Base-by-base conservation (phyloP, 2,329 filamentous ascomycete species). In the Stachybotrys elegans region DNA sequence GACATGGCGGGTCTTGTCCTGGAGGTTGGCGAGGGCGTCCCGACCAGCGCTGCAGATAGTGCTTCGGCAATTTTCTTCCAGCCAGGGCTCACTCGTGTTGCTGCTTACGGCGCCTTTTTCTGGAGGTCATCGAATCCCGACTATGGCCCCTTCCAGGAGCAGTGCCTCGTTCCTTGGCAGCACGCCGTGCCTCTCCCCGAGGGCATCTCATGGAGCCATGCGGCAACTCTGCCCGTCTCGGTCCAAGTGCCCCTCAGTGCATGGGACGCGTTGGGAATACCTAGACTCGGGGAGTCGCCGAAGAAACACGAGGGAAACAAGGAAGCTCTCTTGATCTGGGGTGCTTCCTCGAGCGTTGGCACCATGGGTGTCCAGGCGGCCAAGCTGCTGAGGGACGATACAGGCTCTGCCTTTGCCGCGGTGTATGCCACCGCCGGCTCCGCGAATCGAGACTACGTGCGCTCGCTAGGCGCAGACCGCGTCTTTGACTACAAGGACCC, bases 61-160 rank as follows among this genome's bases (percentile, higher is more conserved):
- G 36, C 19, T 16, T 11, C 44, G 2, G 44, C 20, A 4, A 47
- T 44, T 2, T 50, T 21, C 13, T 68, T 68, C 34, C 48, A 25
- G 19, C 54, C 61, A 0, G 66, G 65, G 0, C 49, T 62, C 39
- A 68, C 62, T 31, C 66, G 65, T 2, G 51, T 72, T 3, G 60
- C 63, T 2, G 69, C 68, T 13, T 70, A 65, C 40, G 57, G 65
- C 0, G 59, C 62, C 4, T 59, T 55, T 0, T 50, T 66, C 17
- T 77, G 71, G 68, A 71, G 57, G 27, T 60, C 60, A 8, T 69
- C 63, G 17, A 53, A 64, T 19, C 66, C 70, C 3, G 58, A 76
- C 54, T 72, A 76, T 48, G 70, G 76, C 29, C 58, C 57, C 6
- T 75, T 73, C 37, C 71, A 74, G 43, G 65, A 71, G 34, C 53